Conservation (phyloP, 2,329 filamentous ascomycete genomes). For the Tolypocladium inflatum region DNA sequence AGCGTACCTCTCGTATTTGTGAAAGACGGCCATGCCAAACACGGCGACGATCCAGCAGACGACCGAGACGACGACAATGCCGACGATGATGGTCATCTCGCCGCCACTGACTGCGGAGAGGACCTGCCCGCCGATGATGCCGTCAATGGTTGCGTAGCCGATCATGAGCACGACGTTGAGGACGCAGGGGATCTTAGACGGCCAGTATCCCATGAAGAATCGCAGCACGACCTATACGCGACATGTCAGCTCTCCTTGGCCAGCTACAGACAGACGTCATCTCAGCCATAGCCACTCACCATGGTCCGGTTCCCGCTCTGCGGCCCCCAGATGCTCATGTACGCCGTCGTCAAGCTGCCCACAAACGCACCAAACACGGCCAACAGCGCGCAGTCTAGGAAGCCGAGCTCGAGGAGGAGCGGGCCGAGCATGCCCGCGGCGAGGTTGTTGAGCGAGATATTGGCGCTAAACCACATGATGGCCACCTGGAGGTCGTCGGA, state of each 20-base stretch:
- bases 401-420: conserved; percentile 61
- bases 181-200: conserved; percentile 19
- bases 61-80: conserved; percentile 66
- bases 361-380: conserved; percentile 70
- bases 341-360: conserved; percentile 62
- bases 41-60: conserved; percentile 64
- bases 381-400: conserved; percentile 61
- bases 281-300: conserved; percentile 23
- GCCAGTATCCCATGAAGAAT: conserved; percentile 64
- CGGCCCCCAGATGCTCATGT: conserved; percentile 70
- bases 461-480: conserved; percentile 34
- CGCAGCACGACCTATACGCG: conserved; percentile 49
- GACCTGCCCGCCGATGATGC: conserved; percentile 71
- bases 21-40: conserved; percentile 45
- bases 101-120: conserved; percentile 60
- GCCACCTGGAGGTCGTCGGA: conserved; percentile 27
- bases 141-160: conserved; percentile 70
- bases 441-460: conserved; percentile 33
- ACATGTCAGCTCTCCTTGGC: too few relatives aligned
- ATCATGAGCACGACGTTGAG: conserved; percentile 51
- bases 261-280: too few relatives aligned
- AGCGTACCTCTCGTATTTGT: conserved; percentile 54
- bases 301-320: conserved; percentile 69
- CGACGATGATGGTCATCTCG: conserved; percentile 60
- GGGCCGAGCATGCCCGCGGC: conserved; percentile 63